A percentile compares a stretch with the other conserved stretches of the same genome.
Conservation (phyloP, 1,284 basidiomycete genomes). For the Lentinula novae-zelandiae region DNA sequence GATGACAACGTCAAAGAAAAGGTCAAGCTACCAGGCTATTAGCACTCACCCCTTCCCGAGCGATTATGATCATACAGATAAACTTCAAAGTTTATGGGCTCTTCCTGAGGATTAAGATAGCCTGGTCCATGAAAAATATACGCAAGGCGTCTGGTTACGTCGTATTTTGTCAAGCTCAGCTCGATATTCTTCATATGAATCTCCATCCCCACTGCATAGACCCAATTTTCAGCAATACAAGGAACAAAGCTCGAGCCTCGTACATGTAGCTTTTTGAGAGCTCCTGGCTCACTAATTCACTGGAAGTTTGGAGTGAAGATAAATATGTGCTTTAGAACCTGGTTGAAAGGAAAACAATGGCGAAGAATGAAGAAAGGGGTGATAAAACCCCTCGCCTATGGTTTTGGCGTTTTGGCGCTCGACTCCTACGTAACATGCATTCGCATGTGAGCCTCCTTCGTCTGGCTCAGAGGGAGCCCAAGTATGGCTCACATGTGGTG, state of each 20-base stretch:
- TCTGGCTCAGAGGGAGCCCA: too few species aligned
- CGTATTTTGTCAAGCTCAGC: background rate
- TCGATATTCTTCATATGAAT: conserved; percentile 19
- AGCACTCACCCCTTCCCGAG: background rate
- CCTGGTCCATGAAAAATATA: background rate
- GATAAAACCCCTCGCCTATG: too few species aligned
- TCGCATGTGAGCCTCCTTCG: too few species aligned
- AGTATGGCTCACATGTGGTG: too few species aligned
- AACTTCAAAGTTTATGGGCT: background rate
- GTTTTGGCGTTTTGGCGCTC: too few species aligned
- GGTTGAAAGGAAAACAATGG: too few species aligned
- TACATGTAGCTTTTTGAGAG: background rate
- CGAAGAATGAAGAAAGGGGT: too few species aligned
- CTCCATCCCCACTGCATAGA: conserved; percentile 26
- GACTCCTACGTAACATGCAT: too few species aligned
- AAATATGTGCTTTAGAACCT: too few species aligned
- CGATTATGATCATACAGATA: background rate
- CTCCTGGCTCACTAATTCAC: background rate
- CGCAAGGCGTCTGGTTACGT: background rate
- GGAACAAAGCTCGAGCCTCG: background rate
- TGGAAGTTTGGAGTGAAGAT: too few species aligned
- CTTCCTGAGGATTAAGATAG: background rate
- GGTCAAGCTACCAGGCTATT: background rate
- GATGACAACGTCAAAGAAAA: background rate
- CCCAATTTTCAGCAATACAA: too few species aligned